A percentile compares a stretch with the other conserved stretches of the same genome.
phyloP scores from a whole-genome alignment of 495 filamentous ascomycete species.

The Xylaria castorea region DNA sequence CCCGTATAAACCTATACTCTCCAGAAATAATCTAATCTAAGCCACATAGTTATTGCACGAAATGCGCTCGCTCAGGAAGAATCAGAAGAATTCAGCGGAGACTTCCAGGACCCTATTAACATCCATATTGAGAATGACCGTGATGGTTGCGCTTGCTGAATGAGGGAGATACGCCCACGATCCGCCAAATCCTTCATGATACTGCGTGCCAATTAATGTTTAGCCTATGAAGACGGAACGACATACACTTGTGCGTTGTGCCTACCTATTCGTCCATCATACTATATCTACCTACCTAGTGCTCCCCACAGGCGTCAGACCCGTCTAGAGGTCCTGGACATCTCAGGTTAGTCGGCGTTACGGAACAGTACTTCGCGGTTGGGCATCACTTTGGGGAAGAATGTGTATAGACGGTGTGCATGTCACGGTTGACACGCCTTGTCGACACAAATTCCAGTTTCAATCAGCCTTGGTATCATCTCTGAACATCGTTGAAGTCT shows the following conservation, averaged over 20 bases:
- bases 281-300: not conserved
- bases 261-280: not conserved
- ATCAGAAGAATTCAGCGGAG: conserved; percentile 87
- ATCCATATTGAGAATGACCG: conserved; percentile 91
- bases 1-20: not conserved
- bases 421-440: not conserved
- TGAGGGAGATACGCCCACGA: not conserved
- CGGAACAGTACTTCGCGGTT: not conserved
- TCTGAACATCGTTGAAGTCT: not conserved
- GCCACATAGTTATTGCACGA: conserved; percentile 81
- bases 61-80: conserved; percentile 97
- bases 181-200: not conserved
- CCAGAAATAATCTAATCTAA: not conserved
- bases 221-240: not conserved
- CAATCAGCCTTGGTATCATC: conserved; percentile 1
- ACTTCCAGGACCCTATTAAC: conserved; percentile 97
- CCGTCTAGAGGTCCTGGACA: not conserved
- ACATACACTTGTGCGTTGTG: not conserved
- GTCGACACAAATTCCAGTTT: conserved; percentile 1
- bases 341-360: not conserved
- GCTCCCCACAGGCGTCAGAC: not conserved
- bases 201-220: not conserved
- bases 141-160: conserved; percentile 88
- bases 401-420: conserved; percentile 20
- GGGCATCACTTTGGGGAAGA: conserved; percentile 16